phyloP scores from a whole-genome alignment of 345 rosid species.

The Excoecaria agallocha region DNA sequence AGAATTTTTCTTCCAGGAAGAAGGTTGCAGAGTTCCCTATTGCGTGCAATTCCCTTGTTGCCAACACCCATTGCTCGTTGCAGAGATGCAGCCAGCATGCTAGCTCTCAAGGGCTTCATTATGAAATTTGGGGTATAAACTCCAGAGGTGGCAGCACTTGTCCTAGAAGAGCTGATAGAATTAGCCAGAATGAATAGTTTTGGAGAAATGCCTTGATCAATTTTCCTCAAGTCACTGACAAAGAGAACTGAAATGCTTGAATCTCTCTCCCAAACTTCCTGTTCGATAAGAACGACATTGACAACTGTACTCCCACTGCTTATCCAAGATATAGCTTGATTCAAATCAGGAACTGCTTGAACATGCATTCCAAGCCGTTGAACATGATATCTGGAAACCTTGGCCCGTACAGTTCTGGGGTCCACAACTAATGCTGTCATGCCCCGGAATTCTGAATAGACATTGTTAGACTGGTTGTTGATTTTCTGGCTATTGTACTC shows the following conservation, averaged over 20 bases:
- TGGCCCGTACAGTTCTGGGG: slow-evolving; percentile 62
- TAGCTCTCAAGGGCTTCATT: slow-evolving; percentile 81
- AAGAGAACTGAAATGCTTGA: slow-evolving; percentile 40
- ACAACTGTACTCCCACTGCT: slow-evolving; percentile 29
- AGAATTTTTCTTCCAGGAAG: slow-evolving; percentile 76
- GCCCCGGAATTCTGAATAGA: slow-evolving; percentile 55
- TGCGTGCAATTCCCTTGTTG: slow-evolving; percentile 52
- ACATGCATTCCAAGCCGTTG: slow-evolving; percentile 73
- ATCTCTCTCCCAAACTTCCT: slow-evolving; percentile 80
- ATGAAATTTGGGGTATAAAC: slow-evolving; percentile 44
- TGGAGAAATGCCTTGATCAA: slow-evolving; percentile 34
- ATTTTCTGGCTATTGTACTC: slow-evolving; percentile 48
- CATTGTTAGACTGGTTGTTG: slow-evolving; percentile 34
- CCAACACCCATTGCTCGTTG: slow-evolving; percentile 70
- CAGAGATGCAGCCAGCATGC: slow-evolving; percentile 78
- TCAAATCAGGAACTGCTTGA: slow-evolving; percentile 54
- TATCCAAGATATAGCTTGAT: slow-evolving; percentile 41
- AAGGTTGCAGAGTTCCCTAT: slow-evolving; percentile 62
- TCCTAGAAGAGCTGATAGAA: slow-evolving; percentile 40
- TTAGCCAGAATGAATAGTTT: slow-evolving; percentile 62
- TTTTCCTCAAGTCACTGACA: slow-evolving; percentile 33
- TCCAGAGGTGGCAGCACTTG: slow-evolving; percentile 23
- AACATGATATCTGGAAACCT: slow-evolving; percentile 74
- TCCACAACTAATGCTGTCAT: slow-evolving; percentile 81
- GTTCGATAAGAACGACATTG: slow-evolving; percentile 69